phyloP scores from a whole-genome alignment of 2,329 filamentous ascomycete genomes.

The Calonectria hawksworthii region DNA sequence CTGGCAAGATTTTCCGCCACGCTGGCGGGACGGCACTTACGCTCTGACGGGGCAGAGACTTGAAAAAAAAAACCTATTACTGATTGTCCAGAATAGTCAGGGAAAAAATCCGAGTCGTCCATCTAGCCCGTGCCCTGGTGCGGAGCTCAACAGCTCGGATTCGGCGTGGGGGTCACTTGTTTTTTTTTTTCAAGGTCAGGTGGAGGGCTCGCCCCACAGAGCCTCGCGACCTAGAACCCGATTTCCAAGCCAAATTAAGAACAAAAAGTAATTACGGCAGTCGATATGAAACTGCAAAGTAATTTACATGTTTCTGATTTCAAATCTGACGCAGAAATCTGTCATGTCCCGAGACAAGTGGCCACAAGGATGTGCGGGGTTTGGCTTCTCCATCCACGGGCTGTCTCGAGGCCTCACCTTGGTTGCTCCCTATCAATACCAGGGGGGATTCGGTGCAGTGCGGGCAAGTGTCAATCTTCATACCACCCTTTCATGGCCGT shows the following conservation, averaged over 20 bases:
- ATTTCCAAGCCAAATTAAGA: neutral
- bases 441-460: conserved; percentile 1
- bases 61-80: neutral
- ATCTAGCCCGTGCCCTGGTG: neutral
- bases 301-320: conserved; percentile 9
- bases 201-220: conserved; percentile 25
- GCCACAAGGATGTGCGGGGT: neutral
- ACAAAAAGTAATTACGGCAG: conserved; percentile 2
- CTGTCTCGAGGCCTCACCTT: neutral
- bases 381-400: neutral
- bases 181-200: conserved; percentile 26
- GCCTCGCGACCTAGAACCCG: conserved; percentile 15
- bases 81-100: neutral
- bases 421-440: neutral
- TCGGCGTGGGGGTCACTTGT: conserved; percentile 24
- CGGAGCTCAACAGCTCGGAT: conserved; percentile 15
- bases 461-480: conserved; percentile 2
- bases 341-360: neutral
- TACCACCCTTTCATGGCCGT: neutral
- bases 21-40: neutral
- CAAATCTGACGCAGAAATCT: conserved; percentile 6
- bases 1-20: neutral
- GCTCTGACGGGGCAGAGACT: conserved; percentile 3
- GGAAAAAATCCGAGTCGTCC: conserved; percentile 18
- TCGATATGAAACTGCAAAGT: conserved; percentile 16